A percentile compares a stretch with the other conserved stretches of the same genome.
These are phyloP conservation scores for Pecoramyces ruminantium DNA, from an alignment of 192 early-diverging fungal genomes.

Conservation along the genomic window DNA sequence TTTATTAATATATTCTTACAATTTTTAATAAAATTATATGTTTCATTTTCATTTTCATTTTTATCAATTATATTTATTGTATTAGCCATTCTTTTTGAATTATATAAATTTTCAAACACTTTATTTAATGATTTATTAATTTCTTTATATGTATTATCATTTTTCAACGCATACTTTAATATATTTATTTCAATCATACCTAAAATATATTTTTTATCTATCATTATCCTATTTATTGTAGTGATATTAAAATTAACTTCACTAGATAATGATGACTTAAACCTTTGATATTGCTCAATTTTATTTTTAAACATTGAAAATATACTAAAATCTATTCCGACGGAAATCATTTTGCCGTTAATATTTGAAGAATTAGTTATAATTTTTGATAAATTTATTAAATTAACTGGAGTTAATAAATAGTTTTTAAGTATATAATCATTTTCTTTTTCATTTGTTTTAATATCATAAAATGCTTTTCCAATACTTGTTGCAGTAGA, in stretches of 20 bases:
- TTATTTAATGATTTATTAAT: neutral
- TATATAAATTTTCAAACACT: neutral
- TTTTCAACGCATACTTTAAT: neutral
- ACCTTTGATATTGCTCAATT: neutral
- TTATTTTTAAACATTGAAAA: neutral
- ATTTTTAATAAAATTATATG: neutral
- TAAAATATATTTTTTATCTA: neutral
- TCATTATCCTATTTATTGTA: neutral
- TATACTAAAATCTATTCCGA: neutral
- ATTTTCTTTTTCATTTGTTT: neutral
- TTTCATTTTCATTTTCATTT: neutral
- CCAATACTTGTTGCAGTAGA: neutral
- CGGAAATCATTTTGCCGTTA: neutral
- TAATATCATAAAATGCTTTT: neutral
- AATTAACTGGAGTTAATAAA: neutral
- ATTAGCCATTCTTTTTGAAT: neutral
- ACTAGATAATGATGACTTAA: neutral
- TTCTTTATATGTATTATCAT: neutral
- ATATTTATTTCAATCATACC: neutral
- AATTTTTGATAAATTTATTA: neutral
- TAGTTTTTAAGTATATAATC: neutral
- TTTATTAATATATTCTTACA: neutral
- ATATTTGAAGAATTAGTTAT: neutral
- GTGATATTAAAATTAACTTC: neutral
- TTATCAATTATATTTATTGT: neutral